Evolutionary conservation across 805 yeast genomes (phyloP).

Genomic region (Lachancea waltii): DNA sequence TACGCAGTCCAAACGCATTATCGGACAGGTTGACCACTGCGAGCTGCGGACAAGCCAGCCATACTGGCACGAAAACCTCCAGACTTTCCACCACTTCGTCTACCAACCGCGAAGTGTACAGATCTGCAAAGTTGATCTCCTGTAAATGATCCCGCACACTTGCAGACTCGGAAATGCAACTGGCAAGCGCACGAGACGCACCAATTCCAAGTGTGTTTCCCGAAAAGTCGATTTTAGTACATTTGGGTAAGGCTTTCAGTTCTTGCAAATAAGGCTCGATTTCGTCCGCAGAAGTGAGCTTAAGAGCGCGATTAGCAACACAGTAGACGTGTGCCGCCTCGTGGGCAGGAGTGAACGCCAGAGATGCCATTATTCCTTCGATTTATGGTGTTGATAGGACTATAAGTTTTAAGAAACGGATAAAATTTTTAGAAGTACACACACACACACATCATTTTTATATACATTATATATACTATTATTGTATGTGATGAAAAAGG

Average conservation of each 20-base stretch:
- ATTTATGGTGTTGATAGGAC: background rate
- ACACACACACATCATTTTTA: too few relatives aligned
- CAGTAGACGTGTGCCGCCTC: slow-evolving; percentile 47
- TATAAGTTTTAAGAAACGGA: too few relatives aligned
- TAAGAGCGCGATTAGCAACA: slow-evolving; percentile 66
- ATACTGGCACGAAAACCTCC: slow-evolving; percentile 62
- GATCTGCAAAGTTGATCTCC: slow-evolving; percentile 81
- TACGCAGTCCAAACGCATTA: slow-evolving; percentile 94
- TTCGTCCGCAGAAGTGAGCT: slow-evolving; percentile 66
- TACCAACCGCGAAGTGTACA: slow-evolving; percentile 90
- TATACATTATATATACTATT: background rate
- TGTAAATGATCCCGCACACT: slow-evolving; percentile 40
- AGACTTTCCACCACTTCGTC: slow-evolving; percentile 90
- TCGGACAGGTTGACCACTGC: slow-evolving; percentile 79
- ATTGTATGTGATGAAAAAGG: background rate
- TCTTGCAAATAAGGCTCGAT: slow-evolving; percentile 63
- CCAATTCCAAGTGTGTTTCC: slow-evolving; percentile 95
- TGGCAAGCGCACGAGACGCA: slow-evolving; percentile 69
- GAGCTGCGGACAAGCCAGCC: slow-evolving; percentile 61
- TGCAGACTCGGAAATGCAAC: slow-evolving; percentile 38
- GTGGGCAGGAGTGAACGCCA: slow-evolving; percentile 38
- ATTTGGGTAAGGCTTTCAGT: slow-evolving; percentile 35
- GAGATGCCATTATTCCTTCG: slow-evolving; percentile 33
- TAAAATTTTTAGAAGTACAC: too few relatives aligned
- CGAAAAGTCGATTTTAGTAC: slow-evolving; percentile 63